phyloP scores from a whole-genome alignment of 331 rosid species.

The Telfairia occidentalis region DNA sequence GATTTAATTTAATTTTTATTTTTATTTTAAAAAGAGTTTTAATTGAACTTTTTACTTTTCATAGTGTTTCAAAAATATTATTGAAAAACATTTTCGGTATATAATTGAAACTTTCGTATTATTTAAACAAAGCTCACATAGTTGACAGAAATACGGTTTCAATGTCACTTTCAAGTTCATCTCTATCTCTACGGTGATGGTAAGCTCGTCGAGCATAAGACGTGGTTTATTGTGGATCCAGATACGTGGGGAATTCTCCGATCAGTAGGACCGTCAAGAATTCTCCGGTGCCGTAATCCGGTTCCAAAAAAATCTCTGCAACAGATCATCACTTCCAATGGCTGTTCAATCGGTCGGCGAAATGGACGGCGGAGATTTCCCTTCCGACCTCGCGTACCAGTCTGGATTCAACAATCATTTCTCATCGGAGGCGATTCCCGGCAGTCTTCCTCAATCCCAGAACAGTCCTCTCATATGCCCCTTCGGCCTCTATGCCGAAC shows the following conservation, averaged over 20 bases:
- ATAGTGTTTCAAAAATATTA: too few relatives aligned
- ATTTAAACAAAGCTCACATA: too few relatives aligned
- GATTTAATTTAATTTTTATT: too few relatives aligned
- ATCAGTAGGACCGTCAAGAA: neutral
- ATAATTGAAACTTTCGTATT: too few relatives aligned
- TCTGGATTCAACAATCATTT: conserved; percentile 82
- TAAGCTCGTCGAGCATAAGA: neutral
- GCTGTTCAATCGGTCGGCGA: conserved; percentile 8
- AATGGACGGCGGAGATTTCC: conserved; percentile 2
- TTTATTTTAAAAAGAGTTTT: too few relatives aligned
- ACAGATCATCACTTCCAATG: conserved; percentile 1
- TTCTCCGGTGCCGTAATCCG: neutral
- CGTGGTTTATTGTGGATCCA: neutral
- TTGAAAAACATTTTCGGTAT: too few relatives aligned
- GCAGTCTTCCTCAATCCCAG: conserved; percentile 66
- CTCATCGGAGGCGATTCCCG: conserved; percentile 68
- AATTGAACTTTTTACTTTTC: too few relatives aligned
- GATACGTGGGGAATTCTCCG: neutral
- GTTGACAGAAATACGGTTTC: neutral
- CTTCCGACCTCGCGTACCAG: conserved; percentile 31
- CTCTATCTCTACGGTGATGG: neutral
- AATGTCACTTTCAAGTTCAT: neutral
- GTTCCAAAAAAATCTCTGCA: neutral
- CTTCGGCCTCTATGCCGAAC: conserved; percentile 83
- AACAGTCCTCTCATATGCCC: conserved; percentile 88